These are phyloP conservation scores for Trichoderma lentiforme DNA, from an alignment of 2,329 filamentous ascomycete genomes.

Conservation along the genomic window DNA sequence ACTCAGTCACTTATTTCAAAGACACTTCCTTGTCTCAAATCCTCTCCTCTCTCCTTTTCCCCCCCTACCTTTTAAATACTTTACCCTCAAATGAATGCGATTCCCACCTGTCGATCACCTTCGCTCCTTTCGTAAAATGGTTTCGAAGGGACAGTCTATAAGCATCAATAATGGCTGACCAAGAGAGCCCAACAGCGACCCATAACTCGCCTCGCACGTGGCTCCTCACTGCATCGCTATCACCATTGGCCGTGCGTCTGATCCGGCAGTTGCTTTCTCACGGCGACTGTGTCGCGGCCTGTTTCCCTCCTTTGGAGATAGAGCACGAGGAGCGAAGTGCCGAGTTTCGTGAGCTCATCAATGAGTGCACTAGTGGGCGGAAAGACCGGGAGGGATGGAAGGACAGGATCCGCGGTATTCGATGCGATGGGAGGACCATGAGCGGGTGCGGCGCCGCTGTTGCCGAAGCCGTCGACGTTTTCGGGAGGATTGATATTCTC, in stretches of 20 bases:
- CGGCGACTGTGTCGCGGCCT: slow-evolving; percentile 86
- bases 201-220: slow-evolving; percentile 80
- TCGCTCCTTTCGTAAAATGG: slow-evolving; percentile 16
- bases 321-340: slow-evolving; percentile 71
- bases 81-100: slow-evolving; percentile 19
- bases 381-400: slow-evolving; percentile 75
- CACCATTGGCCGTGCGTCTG: slow-evolving; percentile 78
- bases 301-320: slow-evolving; percentile 73
- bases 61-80: slow-evolving; percentile 18
- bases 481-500: slow-evolving; percentile 84
- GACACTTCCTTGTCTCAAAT: not conserved
- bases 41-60: not conserved
- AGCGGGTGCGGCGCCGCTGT: slow-evolving; percentile 79
- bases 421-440: slow-evolving; percentile 60
- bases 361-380: slow-evolving; percentile 60
- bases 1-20: slow-evolving; percentile 7
- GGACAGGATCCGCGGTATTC: slow-evolving; percentile 66
- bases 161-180: slow-evolving; percentile 29
- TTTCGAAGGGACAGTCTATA: slow-evolving; percentile 10
- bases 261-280: slow-evolving; percentile 80
- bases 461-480: slow-evolving; percentile 78
- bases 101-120: not conserved
- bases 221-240: slow-evolving; percentile 85
- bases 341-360: slow-evolving; percentile 77
- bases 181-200: slow-evolving; percentile 46